Evolutionary conservation across 2,329 filamentous ascomycete genomes (phyloP).

Genomic region (Paraphaeosphaeria sporulosa): DNA sequence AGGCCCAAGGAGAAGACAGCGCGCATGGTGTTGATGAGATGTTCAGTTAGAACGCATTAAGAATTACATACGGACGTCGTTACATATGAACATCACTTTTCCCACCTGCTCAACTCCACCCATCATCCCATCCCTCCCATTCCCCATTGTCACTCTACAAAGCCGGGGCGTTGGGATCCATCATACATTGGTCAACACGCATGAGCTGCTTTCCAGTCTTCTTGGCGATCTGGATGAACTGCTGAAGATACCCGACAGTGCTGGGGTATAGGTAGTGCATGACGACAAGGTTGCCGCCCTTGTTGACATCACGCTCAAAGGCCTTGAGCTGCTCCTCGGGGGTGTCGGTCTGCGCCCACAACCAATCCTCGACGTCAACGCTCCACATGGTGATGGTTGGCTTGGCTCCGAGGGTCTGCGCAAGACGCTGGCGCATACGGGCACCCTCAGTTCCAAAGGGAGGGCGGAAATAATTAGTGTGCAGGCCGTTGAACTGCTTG

Average conservation of each 20-base stretch:
- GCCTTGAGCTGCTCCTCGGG: conserved; percentile 72
- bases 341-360: conserved; percentile 68
- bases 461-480: conserved; percentile 68
- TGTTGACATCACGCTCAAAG: conserved; percentile 68
- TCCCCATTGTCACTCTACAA: conserved; percentile 11
- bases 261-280: conserved; percentile 73
- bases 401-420: conserved; percentile 54
- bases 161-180: conserved; percentile 64
- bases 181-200: conserved; percentile 72
- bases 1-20: background rate
- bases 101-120: background rate
- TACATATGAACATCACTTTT: background rate
- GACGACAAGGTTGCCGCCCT: conserved; percentile 70
- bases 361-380: conserved; percentile 75
- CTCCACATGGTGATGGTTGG: conserved; percentile 72
- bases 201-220: conserved; percentile 69
- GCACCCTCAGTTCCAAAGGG: conserved; percentile 74
- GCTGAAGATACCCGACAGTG: conserved; percentile 68
- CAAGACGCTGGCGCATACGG: conserved; percentile 69
- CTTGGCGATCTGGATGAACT: conserved; percentile 72
- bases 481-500: conserved; percentile 44
- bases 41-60: background rate
- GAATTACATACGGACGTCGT: background rate
- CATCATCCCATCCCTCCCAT: background rate
- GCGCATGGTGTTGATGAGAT: background rate